Percentiles rank a stretch among this genome's conserved stretches.
Conservation (phyloP, 2,329 filamentous ascomycete genomes). For the Hymenotorrendiella dingleyae region DNA sequence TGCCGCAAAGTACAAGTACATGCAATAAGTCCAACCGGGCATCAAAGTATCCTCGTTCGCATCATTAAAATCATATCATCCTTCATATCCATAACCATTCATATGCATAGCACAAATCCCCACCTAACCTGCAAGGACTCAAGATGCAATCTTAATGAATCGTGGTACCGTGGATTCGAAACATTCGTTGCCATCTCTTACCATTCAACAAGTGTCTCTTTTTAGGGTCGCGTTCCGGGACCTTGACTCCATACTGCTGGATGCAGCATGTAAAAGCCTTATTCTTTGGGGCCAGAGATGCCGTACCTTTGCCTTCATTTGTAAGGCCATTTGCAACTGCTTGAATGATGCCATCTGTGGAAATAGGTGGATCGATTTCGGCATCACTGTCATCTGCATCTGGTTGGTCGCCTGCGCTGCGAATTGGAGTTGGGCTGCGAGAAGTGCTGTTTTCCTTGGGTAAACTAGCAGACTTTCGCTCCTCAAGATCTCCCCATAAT, state of each 20-base stretch:
- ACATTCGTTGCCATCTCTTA: conserved; percentile 55
- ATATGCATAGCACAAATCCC: too few relatives aligned
- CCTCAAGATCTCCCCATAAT: conserved; percentile 83
- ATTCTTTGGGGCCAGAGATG: conserved; percentile 36
- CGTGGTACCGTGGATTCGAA: conserved; percentile 58
- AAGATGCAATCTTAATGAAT: conserved; percentile 35
- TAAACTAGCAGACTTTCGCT: conserved; percentile 47
- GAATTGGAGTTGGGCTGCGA: conserved; percentile 1
- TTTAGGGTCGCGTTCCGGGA: conserved; percentile 32
- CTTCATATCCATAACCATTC: too few relatives aligned
- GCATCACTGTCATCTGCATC: conserved; percentile 22
- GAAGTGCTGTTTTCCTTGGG: conserved; percentile 13
- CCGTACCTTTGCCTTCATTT: conserved; percentile 10
- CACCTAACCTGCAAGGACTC: too few relatives aligned
- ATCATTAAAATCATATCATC: too few relatives aligned
- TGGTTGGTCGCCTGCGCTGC: conserved; percentile 20
- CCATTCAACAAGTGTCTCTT: conserved; percentile 41
- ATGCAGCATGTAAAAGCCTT: conserved; percentile 65
- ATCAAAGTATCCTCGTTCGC: too few relatives aligned
- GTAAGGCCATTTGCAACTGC: conserved; percentile 4
- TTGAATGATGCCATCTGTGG: not conserved
- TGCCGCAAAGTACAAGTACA: too few relatives aligned
- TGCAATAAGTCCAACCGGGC: too few relatives aligned
- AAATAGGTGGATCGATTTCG: conserved; percentile 10
- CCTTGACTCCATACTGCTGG: conserved; percentile 60